These are phyloP conservation scores for Sordariomycetes sp. DNA, from an alignment of 2,329 filamentous ascomycete species.

Conservation along the genomic window DNA sequence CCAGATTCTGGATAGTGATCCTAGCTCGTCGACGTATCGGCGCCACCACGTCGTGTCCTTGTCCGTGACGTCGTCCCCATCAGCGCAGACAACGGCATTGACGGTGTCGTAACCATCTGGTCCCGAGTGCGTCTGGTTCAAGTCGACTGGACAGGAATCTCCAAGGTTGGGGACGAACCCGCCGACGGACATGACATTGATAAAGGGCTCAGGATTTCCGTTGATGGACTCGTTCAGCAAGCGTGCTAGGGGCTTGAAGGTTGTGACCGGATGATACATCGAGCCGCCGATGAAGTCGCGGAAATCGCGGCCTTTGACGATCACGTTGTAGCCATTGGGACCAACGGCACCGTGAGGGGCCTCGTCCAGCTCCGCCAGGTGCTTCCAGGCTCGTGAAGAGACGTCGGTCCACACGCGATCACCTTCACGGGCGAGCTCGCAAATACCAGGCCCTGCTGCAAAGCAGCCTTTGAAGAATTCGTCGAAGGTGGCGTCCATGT, in stretches of 20 bases:
- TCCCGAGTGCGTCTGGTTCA: neutral
- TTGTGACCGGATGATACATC: slow-evolving; percentile 19
- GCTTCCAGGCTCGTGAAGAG: slow-evolving; percentile 18
- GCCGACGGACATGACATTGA: slow-evolving; percentile 13
- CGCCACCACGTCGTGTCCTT: slow-evolving; percentile 14
- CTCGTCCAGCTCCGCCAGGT: slow-evolving; percentile 17
- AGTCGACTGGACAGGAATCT: neutral
- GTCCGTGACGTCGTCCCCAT: slow-evolving; percentile 17
- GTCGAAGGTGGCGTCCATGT: slow-evolving; percentile 23
- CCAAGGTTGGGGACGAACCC: slow-evolving; percentile 5
- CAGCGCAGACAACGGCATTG: slow-evolving; percentile 21
- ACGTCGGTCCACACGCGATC: slow-evolving; percentile 16
- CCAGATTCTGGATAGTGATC: slow-evolving; percentile 17
- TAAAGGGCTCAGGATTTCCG: slow-evolving; percentile 15
- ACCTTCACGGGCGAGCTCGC: slow-evolving; percentile 16
- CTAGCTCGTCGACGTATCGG: slow-evolving; percentile 17
- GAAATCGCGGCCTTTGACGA: slow-evolving; percentile 22
- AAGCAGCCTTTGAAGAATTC: slow-evolving; percentile 27
- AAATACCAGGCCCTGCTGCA: slow-evolving; percentile 13
- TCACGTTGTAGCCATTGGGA: slow-evolving; percentile 11
- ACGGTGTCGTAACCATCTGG: neutral
- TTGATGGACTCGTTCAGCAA: slow-evolving; percentile 7
- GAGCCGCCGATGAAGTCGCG: slow-evolving; percentile 13
- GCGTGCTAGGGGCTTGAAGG: slow-evolving; percentile 1
- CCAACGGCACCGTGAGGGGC: slow-evolving; percentile 23